A percentile compares a stretch with the other conserved stretches of the same genome.
These are phyloP conservation scores for Panaeolus papilionaceus DNA, from an alignment of 768 basidiomycete species.

Conservation along the genomic window DNA sequence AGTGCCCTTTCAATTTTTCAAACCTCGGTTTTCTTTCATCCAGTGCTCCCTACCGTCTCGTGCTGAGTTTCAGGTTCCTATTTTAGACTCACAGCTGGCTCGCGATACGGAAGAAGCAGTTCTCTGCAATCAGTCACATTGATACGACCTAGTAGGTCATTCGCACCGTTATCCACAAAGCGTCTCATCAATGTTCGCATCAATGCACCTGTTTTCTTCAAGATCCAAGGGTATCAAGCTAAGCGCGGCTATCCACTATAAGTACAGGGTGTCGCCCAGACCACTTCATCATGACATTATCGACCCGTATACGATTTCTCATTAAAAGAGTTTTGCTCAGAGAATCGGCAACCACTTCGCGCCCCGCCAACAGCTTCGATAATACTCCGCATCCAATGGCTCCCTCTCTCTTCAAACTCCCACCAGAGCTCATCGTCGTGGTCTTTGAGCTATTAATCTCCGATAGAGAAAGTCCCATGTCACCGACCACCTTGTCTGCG, in stretches of 20 bases:
- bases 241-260: slow-evolving; percentile 6
- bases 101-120: not conserved
- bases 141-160: not conserved
- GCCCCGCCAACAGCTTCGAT: not conserved
- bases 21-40: not conserved
- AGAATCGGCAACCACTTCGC: not conserved
- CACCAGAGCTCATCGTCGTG: slow-evolving; percentile 4
- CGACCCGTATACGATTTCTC: not conserved
- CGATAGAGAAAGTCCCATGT: not conserved
- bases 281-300: not conserved
- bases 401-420: not conserved
- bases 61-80: not conserved
- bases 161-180: not conserved
- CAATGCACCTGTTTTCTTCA: not conserved
- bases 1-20: not conserved
- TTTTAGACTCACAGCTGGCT: not conserved
- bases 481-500: not conserved
- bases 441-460: slow-evolving; percentile 1
- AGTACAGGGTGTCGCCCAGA: not conserved
- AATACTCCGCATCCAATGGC: not conserved
- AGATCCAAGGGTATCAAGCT: not conserved
- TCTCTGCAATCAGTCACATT: slow-evolving; percentile 11
- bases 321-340: not conserved
- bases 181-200: slow-evolving; percentile 14
- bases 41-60: not conserved